Conservation (phyloP, 1,284 basidiomycete species). For the Calocybe gambosa region DNA sequence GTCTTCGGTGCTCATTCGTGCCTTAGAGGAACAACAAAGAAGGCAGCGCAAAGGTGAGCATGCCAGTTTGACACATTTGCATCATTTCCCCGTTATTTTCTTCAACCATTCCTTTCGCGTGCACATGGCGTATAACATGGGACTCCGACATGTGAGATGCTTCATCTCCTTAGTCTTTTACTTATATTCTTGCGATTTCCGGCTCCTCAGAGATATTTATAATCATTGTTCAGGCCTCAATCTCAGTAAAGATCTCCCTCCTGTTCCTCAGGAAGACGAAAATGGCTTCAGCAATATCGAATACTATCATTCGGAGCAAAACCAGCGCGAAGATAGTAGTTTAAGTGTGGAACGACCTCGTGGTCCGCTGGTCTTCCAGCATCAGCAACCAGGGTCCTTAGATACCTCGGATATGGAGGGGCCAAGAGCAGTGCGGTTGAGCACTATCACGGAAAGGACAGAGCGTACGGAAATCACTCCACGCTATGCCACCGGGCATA, state of each 20-base stretch:
- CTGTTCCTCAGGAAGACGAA: conserved; percentile 15
- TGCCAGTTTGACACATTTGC: conserved; percentile 17
- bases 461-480: conserved; percentile 55
- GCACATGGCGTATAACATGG: conserved; percentile 9
- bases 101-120: conserved; percentile 18
- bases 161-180: conserved; percentile 21
- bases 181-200: conserved; percentile 6
- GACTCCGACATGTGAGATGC: conserved; percentile 34
- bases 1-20: conserved; percentile 4
- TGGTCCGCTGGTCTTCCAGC: conserved; percentile 50
- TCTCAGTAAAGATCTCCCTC: conserved; percentile 21
- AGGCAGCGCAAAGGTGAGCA: conserved; percentile 78
- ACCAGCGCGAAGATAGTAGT: conserved; percentile 15
- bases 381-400: conserved; percentile 35
- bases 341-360: conserved; percentile 33
- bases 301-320: conserved; percentile 18
- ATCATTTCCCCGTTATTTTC: conserved; percentile 25
- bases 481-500: conserved; percentile 35
- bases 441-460: conserved; percentile 60
- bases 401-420: conserved; percentile 14
- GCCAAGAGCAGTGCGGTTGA: conserved; percentile 28
- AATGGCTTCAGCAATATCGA: conserved; percentile 17
- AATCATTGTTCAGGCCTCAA: conserved; percentile 15
- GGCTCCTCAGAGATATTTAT: conserved; percentile 8
- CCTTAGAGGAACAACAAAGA: conserved; percentile 55